Evolutionary conservation across 2,329 filamentous ascomycete species (phyloP).

Genomic region (Fusarium denticulatum): DNA sequence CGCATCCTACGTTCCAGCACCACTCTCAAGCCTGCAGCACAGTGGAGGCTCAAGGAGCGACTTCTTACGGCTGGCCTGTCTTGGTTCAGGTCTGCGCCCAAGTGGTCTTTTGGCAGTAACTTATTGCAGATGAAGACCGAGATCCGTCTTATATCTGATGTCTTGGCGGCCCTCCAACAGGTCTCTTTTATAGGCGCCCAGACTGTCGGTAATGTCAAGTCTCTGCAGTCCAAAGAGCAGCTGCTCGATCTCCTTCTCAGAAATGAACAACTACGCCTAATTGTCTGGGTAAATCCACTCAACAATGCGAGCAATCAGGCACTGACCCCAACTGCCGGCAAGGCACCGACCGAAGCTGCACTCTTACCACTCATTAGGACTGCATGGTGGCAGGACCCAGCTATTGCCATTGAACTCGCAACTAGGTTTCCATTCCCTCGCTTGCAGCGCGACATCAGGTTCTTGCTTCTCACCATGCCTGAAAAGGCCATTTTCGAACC

Average conservation of each 20-base stretch:
- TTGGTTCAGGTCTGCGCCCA: conserved; percentile 87
- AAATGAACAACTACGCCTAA: conserved; percentile 83
- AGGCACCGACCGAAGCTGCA: conserved; percentile 54
- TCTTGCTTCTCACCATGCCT: conserved; percentile 82
- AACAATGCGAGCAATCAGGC: conserved; percentile 60
- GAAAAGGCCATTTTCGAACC: conserved; percentile 84
- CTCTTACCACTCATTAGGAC: conserved; percentile 75
- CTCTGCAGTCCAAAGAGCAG: conserved; percentile 81
- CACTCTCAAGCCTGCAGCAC: conserved; percentile 68
- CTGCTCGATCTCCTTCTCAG: conserved; percentile 83
- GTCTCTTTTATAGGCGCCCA: conserved; percentile 69
- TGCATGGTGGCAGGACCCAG: conserved; percentile 87
- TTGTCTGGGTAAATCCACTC: conserved; percentile 90
- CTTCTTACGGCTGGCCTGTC: conserved; percentile 85
- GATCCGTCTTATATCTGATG: conserved; percentile 80
- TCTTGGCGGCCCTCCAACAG: conserved; percentile 72
- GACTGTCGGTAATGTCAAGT: conserved; percentile 65
- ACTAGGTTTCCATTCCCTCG: conserved; percentile 81
- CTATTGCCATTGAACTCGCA: conserved; percentile 86
- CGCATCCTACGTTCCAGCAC: conserved; percentile 79
- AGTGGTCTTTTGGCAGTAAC: conserved; percentile 97
- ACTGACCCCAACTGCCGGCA: conserved; percentile 54
- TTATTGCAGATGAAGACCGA: conserved; percentile 94
- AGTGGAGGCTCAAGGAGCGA: conserved; percentile 88
- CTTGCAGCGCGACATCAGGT: conserved; percentile 79